These are phyloP conservation scores for Ophiostoma populinum DNA, from an alignment of 2,329 filamentous ascomycete genomes.

Conservation along the genomic window DNA sequence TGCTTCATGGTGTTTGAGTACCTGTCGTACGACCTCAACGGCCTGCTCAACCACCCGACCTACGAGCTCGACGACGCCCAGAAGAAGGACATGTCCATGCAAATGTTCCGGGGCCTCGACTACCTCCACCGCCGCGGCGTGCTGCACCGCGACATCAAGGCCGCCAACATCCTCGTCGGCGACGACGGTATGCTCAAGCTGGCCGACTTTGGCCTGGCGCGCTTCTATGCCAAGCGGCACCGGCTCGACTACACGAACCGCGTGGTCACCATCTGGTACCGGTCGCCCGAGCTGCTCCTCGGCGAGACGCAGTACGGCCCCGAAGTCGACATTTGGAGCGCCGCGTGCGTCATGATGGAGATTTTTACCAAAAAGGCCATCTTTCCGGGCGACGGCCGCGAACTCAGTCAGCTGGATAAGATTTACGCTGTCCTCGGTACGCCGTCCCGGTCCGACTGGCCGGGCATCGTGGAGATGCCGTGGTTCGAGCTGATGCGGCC, in stretches of 20 bases:
- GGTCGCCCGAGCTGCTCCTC: slow-evolving; percentile 74
- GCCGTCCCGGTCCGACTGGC: slow-evolving; percentile 72
- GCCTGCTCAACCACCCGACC: slow-evolving; percentile 81
- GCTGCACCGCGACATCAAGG: slow-evolving; percentile 93
- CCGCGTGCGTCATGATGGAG: slow-evolving; percentile 89
- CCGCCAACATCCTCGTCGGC: slow-evolving; percentile 90
- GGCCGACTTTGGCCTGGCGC: slow-evolving; percentile 87
- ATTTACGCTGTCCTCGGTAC: slow-evolving; percentile 90
- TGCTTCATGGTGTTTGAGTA: slow-evolving; percentile 99
- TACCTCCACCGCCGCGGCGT: slow-evolving; percentile 91
- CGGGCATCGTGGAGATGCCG: slow-evolving; percentile 76
- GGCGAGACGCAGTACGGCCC: slow-evolving; percentile 84
- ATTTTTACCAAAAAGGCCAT: slow-evolving; percentile 90
- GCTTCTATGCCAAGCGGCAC: slow-evolving; percentile 86
- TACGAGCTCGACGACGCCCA: slow-evolving; percentile 73
- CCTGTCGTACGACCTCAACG: slow-evolving; percentile 86
- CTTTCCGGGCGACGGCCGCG: slow-evolving; percentile 89
- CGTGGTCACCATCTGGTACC: slow-evolving; percentile 98
- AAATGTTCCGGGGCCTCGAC: slow-evolving; percentile 84
- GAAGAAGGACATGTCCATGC: slow-evolving; percentile 82
- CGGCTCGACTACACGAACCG: slow-evolving; percentile 95
- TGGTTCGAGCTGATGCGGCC: slow-evolving; percentile 92
- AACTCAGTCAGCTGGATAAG: slow-evolving; percentile 89
- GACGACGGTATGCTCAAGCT: slow-evolving; percentile 78
- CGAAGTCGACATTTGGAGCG: slow-evolving; percentile 90